Evolutionary conservation across 306 rosid genomes (phyloP), one percentile per base, ranked within the genome.

Genomic region (Casuarina glauca): DNA sequence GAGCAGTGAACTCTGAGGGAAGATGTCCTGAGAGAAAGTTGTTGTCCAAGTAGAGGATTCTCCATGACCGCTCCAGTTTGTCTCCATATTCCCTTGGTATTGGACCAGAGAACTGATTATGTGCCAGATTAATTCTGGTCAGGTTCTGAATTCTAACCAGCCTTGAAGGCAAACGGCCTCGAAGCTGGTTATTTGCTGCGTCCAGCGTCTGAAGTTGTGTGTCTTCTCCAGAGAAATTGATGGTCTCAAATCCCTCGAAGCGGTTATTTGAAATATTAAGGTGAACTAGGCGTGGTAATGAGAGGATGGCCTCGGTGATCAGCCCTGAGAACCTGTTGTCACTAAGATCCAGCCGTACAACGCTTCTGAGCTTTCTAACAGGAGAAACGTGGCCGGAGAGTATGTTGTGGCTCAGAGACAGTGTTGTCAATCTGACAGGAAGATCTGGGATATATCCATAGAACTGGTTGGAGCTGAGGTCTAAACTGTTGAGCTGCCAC

Each of bases 211-310:
- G 57, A 45, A 87, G 88, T 32, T 1, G 39, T 10, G 80, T 77
- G 11, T 71, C 63, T 51, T 69, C 71, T 15, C 53, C 70, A 6
- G 69, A 55, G 63, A 60, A 67, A 5, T 76, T 61, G 0, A 43
- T 19, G 6, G 81, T 38, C n/a, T 85, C 88, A 41, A 82, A 55
- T 35, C 63, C 3, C 6, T 80, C 76, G 43, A 89, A 82, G 26
- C 78, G 74, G 58, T 89, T 89, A 42, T 63, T 69, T 10, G 91
- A 85, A 62, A 82, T 50, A 73, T 87, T 85, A 36, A 89, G 82
- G 6, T 82, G 72, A 71, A 64, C 62, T 26, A 83, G 17, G 1
- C 20, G 36, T 4, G 68, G 52, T 26, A 85, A 46, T 45, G 85
- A 69, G 2, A 89, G 52, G 1, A 80, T 10, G 11, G 78, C 85